Evolutionary conservation across 179 eudicot genomes (phyloP).

Genomic region (Sideroxylon spinosum): DNA sequence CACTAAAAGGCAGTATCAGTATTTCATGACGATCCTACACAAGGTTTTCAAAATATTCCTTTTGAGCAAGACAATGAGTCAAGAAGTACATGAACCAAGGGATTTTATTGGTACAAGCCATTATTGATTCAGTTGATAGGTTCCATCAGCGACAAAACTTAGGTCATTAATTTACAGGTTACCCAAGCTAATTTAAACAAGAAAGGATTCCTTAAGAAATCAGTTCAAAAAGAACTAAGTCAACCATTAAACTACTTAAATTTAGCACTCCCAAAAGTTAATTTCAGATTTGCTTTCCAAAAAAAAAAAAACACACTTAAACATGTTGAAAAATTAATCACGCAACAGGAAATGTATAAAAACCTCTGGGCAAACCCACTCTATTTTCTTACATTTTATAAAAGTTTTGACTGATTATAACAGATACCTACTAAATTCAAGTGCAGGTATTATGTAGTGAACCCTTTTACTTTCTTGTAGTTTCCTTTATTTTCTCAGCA

Average conservation of each 20-base stretch:
- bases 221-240: too few species aligned
- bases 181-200: too few species aligned
- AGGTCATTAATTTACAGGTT: too few species aligned
- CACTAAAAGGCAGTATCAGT: neutral
- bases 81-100: neutral
- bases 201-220: too few species aligned
- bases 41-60: constrained; percentile 7
- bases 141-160: too few species aligned
- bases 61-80: neutral
- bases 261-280: neutral
- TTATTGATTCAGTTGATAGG: neutral
- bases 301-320: neutral
- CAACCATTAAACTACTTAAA: too few species aligned
- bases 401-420: neutral
- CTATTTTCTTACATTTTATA: neutral
- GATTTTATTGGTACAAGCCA: constrained; percentile 1
- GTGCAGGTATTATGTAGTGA: too few species aligned
- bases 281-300: neutral
- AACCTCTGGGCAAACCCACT: neutral
- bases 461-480: too few species aligned
- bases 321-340: neutral
- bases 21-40: neutral
- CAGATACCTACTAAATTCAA: neutral
- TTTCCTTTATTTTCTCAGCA: too few species aligned
- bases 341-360: neutral